These are phyloP conservation scores for Chytriomyces sp. DNA, from an alignment of 192 early-diverging fungal species.

Conservation along the genomic window DNA sequence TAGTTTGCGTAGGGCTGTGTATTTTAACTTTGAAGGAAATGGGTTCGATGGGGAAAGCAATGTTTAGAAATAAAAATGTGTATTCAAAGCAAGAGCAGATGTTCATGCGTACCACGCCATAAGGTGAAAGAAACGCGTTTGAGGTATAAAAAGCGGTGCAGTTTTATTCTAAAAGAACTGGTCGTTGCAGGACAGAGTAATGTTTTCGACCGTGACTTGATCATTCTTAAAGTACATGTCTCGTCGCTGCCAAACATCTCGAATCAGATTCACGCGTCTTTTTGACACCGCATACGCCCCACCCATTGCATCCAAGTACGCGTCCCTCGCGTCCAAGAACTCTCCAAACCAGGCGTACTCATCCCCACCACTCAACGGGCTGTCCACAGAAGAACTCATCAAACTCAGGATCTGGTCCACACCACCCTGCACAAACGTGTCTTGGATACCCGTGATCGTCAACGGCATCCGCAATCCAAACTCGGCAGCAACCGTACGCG, in stretches of 20 bases:
- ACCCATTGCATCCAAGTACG: neutral
- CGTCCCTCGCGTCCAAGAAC: neutral
- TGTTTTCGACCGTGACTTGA: neutral
- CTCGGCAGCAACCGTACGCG: neutral
- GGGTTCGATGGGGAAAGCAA: neutral
- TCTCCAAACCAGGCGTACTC: neutral
- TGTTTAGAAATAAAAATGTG: neutral
- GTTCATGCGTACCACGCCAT: neutral
- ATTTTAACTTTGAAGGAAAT: too few species aligned
- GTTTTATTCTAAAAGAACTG: neutral
- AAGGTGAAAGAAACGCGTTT: neutral
- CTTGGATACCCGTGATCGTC: slow-evolving; percentile 28
- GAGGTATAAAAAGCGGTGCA: neutral
- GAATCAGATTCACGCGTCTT: slow-evolving; percentile 11
- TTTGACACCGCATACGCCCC: slow-evolving; percentile 25
- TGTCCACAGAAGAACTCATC: neutral
- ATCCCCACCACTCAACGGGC: neutral
- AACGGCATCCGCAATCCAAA: slow-evolving; percentile 12
- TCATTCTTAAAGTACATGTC: neutral
- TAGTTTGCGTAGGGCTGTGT: too few species aligned
- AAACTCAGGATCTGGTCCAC: neutral
- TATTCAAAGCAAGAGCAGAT: neutral
- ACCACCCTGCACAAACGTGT: slow-evolving; percentile 26
- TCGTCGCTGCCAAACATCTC: neutral
- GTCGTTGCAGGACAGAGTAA: neutral